Evolutionary conservation across 208 protist genomes (phyloP), one percentile per base, ranked within the genome.

Genomic region (Blechomonas ayalai): DNA sequence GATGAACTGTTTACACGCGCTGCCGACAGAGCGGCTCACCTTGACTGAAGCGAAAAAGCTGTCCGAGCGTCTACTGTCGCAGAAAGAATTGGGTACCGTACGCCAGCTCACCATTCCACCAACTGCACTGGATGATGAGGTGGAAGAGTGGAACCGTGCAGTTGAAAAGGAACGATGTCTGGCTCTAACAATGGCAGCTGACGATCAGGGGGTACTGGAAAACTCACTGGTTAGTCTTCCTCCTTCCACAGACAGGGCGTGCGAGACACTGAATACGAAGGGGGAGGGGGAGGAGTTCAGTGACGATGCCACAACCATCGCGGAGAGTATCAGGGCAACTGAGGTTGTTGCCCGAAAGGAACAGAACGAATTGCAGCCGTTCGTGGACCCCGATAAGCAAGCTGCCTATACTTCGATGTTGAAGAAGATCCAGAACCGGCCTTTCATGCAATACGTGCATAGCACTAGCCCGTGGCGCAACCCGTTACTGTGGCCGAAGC

Each of bases 401-500:
- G 16, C 46, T 1, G 77, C 84, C 8, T 92, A 82, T 34, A 41
- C 52, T 34, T 57, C 56, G 5, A 55, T 88, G 0, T 43, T 73
- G 2, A 77, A 79, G 43, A 83, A 62, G 41, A 42, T 73, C 12
- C 50, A 55, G 29, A 90, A 93, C 43, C 56, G 29, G 26, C 46
- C n/a, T 0, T 59, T 90, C 3, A 60, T 88, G 43, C 51, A 56
- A 5, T 90, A 87, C 51, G 65, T 93, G 18, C 19, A 62, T 12
- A 51, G 74, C 25, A 93, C 85, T 1, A 90, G 81, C 52, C 85
- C 85, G n/a, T 93, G 85, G 81, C 73, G 85, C 13, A 90, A 93
- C 41, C 81, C 85, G 10, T 56, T 93, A 12, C 29, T 70, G 20
- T 93, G 85, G 81, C 85, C 85, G 0, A 8, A 33, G 2, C 68